Base-by-base conservation (phyloP, 164 flowering plant genomes). In the Aristolochia fimbriata region DNA sequence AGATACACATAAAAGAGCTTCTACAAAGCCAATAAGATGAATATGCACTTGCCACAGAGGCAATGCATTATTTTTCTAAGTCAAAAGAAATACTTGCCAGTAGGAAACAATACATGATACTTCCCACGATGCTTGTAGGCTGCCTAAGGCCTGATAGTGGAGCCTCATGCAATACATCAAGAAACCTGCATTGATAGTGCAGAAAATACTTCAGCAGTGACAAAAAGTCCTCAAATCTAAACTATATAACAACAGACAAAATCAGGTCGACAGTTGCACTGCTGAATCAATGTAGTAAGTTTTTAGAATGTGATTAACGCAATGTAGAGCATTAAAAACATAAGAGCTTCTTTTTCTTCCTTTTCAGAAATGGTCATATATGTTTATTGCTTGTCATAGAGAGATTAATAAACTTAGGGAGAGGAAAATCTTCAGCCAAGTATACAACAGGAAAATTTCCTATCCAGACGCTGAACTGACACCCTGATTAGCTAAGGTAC, bases 111-210 rank as follows among this genome's bases (percentile, higher is more conserved):
- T 85, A 89, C 21, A 84, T 24, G 31, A 84, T 21, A 58, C 91
- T 81, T 25, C 96, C 93, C 56, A 83, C 4, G 19, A 87, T 71
- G 25, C 81, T 73, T 30, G 86, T 77, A 13, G 78, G 80, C 76
- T 80, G 85, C 67, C 96, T 80, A 65, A 83, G 89, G 48, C 85
- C 87, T 64, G 79, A 84, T 69, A 89, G 65, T 25, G 97, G 98
- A 30, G 98, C 93, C 61, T 89, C 97, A n/a, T 93, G 84, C 59
- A 87, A 74, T 74, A 89, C 73, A 72, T 93, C 97, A 13, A 89
- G 79, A 73, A 93, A 93, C 81, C 96, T 92, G 59, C 15, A 27
- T 43, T 15, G 62, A 22, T 61, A 31, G 71, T 37, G 58, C 27
- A 24, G 30, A 15, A 15, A 20, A 13, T 31, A 13, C 48, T 64